A percentile compares a stretch with the other conserved stretches of the same genome.
Conservation (phyloP, 257 asterid species). For the Nicotiana sylvestris region DNA sequence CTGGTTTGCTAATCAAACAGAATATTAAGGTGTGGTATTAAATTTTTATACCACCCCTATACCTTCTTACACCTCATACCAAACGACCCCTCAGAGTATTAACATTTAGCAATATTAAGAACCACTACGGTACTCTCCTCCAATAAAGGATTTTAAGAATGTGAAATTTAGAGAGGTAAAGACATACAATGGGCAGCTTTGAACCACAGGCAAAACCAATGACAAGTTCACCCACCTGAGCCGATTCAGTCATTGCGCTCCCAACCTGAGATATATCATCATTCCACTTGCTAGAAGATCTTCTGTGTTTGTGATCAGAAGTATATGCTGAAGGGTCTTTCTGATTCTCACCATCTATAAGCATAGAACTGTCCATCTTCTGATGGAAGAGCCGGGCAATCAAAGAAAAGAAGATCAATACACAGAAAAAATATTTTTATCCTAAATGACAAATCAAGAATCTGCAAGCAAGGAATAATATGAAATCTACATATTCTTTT, state of each 20-base stretch:
- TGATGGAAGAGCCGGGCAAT: slow-evolving; percentile 33
- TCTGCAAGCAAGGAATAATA: neutral
- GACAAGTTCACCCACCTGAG: slow-evolving; percentile 73
- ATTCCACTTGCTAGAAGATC: slow-evolving; percentile 78
- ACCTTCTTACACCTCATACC: no score
- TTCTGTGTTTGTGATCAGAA: slow-evolving; percentile 44
- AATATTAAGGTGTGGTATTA: no score
- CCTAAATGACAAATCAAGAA: neutral
- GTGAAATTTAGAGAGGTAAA: slow-evolving; percentile 11
- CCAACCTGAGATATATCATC: slow-evolving; percentile 85
- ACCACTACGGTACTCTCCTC: neutral
- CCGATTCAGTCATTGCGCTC: slow-evolving; percentile 73
- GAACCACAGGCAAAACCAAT: slow-evolving; percentile 63
- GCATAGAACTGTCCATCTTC: slow-evolving; percentile 73
- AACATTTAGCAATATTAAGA: neutral
- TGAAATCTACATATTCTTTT: neutral
- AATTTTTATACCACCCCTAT: no score
- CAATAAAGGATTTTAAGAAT: neutral
- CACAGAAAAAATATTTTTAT: neutral
- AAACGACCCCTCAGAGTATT: neutral
- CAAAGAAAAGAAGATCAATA: slow-evolving; percentile 22
- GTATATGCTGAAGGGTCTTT: slow-evolving; percentile 52
- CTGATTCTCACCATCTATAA: slow-evolving; percentile 47
- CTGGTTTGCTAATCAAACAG: no score
- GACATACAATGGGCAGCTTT: slow-evolving; percentile 60